These are phyloP conservation scores for Rhizopus delemar DNA, from an alignment of 371 early-diverging fungal genomes.

Conservation along the genomic window DNA sequence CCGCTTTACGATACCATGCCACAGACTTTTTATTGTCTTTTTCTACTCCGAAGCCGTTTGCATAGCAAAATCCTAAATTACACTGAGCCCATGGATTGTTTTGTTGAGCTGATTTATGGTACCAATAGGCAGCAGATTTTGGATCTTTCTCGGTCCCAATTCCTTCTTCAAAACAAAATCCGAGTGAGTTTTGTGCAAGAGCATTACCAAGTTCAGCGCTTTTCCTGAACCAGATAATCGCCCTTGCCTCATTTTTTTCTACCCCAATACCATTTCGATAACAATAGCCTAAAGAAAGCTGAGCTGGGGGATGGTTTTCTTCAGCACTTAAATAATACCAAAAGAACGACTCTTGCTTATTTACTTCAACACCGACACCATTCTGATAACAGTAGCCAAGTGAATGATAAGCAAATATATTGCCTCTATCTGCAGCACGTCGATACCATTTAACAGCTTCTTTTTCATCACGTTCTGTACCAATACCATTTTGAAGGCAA, in stretches of 20 bases:
- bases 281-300: conserved; percentile 80
- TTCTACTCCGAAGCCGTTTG: too few relatives aligned
- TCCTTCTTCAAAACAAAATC: conserved; percentile 79
- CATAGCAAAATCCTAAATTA: too few relatives aligned
- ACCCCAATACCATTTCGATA: conserved; percentile 69
- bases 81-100: too few relatives aligned
- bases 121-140: conserved; percentile 75
- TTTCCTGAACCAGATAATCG: conserved; percentile 63
- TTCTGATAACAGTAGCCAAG: conserved; percentile 89
- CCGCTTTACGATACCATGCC: too few relatives aligned
- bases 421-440: conserved; percentile 72
- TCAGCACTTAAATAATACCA: conserved; percentile 68
- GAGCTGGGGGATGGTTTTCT: conserved; percentile 62
- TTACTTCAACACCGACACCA: conserved; percentile 70
- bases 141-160: conserved; percentile 62
- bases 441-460: conserved; percentile 71
- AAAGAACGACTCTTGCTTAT: conserved; percentile 64
- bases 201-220: conserved; percentile 68
- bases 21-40: too few relatives aligned
- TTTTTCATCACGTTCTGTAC: conserved; percentile 60
- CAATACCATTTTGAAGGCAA: conserved; percentile 81
- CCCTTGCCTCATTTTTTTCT: conserved; percentile 55
- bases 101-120: conserved; percentile 67
- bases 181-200: conserved; percentile 77
- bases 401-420: conserved; percentile 77